Conservation (phyloP, 768 basidiomycete species). For the Podaxis carcinomalis region DNA sequence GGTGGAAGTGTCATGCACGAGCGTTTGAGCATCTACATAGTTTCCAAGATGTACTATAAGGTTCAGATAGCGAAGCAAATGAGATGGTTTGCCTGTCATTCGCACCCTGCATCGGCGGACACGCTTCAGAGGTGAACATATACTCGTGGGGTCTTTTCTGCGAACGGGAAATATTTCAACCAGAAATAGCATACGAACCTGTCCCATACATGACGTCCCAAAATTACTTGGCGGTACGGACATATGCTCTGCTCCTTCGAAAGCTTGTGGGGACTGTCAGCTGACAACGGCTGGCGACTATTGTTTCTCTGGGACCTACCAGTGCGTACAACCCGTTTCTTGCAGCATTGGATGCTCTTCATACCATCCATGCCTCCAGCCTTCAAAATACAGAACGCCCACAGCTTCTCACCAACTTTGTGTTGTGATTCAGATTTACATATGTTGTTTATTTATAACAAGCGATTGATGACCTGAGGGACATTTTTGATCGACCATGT, state of each 20-base stretch:
- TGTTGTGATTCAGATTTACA: background rate
- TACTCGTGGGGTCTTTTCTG: no score
- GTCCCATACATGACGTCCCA: no score
- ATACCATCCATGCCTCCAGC: no score
- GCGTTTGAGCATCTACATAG: no score
- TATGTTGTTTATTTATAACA: background rate
- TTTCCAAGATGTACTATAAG: no score
- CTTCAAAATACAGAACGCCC: background rate
- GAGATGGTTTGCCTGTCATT: no score
- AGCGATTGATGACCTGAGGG: background rate
- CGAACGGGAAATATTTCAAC: no score
- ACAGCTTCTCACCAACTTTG: background rate
- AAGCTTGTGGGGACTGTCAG: background rate
- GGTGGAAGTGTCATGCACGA: no score
- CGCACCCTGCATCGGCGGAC: no score
- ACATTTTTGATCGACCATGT: slow-evolving; percentile 1
- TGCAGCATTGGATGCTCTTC: background rate
- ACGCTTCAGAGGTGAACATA: no score
- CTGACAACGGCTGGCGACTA: background rate
- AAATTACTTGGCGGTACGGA: background rate
- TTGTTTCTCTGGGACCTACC: background rate
- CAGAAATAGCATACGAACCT: no score
- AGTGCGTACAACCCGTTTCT: background rate
- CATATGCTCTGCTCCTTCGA: background rate
- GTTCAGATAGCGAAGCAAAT: no score